phyloP scores from a whole-genome alignment of 768 basidiomycete genomes.

The Naganishia randhawae region DNA sequence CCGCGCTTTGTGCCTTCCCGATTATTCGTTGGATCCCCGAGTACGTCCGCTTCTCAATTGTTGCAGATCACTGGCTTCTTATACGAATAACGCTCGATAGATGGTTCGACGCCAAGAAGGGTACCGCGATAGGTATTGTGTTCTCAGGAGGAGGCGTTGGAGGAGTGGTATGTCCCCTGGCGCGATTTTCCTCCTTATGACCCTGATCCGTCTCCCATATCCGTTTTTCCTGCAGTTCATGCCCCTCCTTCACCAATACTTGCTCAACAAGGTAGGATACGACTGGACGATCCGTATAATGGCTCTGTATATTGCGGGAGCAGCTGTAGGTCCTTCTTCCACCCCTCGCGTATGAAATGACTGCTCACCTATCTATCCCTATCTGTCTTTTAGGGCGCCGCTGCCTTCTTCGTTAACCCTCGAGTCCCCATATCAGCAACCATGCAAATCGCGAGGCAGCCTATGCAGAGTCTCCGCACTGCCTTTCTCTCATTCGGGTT shows the following conservation, averaged over 20 bases:
- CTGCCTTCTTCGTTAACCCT: conserved; percentile 34
- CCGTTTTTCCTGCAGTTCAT: conserved; percentile 28
- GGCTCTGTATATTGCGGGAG: conserved; percentile 26
- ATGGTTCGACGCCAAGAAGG: conserved; percentile 35
- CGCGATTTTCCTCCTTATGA: not conserved
- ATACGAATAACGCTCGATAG: conserved; percentile 10
- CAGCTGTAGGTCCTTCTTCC: conserved; percentile 23
- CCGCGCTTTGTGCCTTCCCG: conserved; percentile 31
- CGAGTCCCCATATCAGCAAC: conserved; percentile 31
- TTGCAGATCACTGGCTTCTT: not conserved
- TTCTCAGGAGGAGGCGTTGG: conserved; percentile 36
- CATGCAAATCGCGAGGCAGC: conserved; percentile 16
- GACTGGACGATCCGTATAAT: conserved; percentile 31
- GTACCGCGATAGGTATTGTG: conserved; percentile 31
- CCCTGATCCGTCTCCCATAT: not conserved
- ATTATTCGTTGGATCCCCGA: conserved; percentile 36
- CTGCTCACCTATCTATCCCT: not conserved
- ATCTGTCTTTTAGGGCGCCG: conserved; percentile 21
- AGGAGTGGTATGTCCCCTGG: conserved; percentile 27
- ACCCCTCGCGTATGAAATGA: not conserved
- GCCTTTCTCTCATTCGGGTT: conserved; percentile 32
- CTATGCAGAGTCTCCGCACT: conserved; percentile 28
- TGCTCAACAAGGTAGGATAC: conserved; percentile 29
- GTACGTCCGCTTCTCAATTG: conserved; percentile 26
- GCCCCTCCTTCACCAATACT: conserved; percentile 28